Conservation (phyloP, 306 rosid genomes). For the Castanea sativa region DNA sequence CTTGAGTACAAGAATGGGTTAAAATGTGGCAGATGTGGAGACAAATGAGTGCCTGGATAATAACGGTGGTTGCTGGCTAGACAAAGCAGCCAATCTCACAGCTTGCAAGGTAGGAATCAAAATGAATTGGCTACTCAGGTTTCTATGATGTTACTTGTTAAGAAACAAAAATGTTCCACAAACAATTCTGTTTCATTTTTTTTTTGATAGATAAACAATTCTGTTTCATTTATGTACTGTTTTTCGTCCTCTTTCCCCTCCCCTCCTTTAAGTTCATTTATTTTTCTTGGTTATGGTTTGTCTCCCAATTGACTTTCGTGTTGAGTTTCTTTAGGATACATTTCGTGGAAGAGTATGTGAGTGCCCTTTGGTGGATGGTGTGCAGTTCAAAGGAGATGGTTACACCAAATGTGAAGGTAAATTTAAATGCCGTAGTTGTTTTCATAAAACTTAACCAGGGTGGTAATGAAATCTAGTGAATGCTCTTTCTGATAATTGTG, state of each 20-base stretch:
- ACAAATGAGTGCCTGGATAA: slow-evolving; percentile 94
- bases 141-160: not conserved
- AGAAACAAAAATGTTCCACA: not conserved
- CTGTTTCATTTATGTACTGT: not conserved
- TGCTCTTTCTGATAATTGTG: not conserved
- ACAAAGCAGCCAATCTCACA: slow-evolving; percentile 76
- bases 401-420: slow-evolving; percentile 85
- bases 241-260: not conserved
- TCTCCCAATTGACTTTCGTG: slow-evolving; percentile 9
- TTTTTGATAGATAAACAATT: not conserved
- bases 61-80: slow-evolving; percentile 94
- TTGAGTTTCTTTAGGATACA: slow-evolving; percentile 68
- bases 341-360: slow-evolving; percentile 98
- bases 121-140: slow-evolving; percentile 11
- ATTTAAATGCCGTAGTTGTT: not conserved
- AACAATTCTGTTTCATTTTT: not conserved
- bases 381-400: slow-evolving; percentile 99
- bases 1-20: slow-evolving; percentile 6
- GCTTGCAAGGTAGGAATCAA: slow-evolving; percentile 85
- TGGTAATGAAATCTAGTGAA: not conserved
- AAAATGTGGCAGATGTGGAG: slow-evolving; percentile 71
- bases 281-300: not conserved
- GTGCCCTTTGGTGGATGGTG: slow-evolving; percentile 95
- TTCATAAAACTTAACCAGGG: not conserved
- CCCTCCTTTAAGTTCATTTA: not conserved